These are phyloP conservation scores for Amylocarpus encephaloides DNA, from an alignment of 2,329 filamentous ascomycete genomes.

Conservation along the genomic window DNA sequence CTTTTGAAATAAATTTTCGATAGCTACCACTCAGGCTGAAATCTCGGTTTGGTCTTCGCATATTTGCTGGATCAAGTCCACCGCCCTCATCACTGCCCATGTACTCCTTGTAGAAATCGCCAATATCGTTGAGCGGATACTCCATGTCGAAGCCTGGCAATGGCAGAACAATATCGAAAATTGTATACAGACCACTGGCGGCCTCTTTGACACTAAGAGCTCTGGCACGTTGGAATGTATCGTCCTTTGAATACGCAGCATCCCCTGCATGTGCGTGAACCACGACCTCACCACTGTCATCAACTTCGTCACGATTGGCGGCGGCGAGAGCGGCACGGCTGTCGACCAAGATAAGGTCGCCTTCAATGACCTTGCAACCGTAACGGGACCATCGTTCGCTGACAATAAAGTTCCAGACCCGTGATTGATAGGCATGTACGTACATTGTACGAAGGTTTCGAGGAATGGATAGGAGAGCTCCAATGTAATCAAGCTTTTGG, in stretches of 20 bases:
- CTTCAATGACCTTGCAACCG: slow-evolving; percentile 68
- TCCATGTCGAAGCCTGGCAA: slow-evolving; percentile 86
- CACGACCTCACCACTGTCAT: slow-evolving; percentile 35
- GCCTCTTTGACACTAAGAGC: slow-evolving; percentile 72
- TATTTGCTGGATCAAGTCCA: slow-evolving; percentile 71
- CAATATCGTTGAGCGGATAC: slow-evolving; percentile 79
- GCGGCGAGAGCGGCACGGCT: slow-evolving; percentile 13
- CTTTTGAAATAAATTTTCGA: slow-evolving; percentile 71
- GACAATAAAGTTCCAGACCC: slow-evolving; percentile 85
- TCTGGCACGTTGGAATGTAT: slow-evolving; percentile 63
- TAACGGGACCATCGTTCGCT: slow-evolving; percentile 74
- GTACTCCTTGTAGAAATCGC: slow-evolving; percentile 76
- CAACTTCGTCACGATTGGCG: slow-evolving; percentile 26
- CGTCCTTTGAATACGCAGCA: slow-evolving; percentile 44
- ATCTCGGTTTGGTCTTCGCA: slow-evolving; percentile 81
- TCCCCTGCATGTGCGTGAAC: slow-evolving; percentile 53
- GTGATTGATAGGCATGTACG: slow-evolving; percentile 90
- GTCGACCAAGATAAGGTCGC: slow-evolving; percentile 57
- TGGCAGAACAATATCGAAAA: slow-evolving; percentile 86
- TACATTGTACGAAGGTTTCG: slow-evolving; percentile 88
- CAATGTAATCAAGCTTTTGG: slow-evolving; percentile 61
- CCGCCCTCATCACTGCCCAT: slow-evolving; percentile 79
- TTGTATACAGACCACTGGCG: slow-evolving; percentile 65
- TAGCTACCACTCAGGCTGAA: slow-evolving; percentile 86
- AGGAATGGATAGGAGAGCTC: slow-evolving; percentile 73